Evolutionary conservation across 73 alveolate species (phyloP).

Genomic region (Paramecium primaurelia): DNA sequence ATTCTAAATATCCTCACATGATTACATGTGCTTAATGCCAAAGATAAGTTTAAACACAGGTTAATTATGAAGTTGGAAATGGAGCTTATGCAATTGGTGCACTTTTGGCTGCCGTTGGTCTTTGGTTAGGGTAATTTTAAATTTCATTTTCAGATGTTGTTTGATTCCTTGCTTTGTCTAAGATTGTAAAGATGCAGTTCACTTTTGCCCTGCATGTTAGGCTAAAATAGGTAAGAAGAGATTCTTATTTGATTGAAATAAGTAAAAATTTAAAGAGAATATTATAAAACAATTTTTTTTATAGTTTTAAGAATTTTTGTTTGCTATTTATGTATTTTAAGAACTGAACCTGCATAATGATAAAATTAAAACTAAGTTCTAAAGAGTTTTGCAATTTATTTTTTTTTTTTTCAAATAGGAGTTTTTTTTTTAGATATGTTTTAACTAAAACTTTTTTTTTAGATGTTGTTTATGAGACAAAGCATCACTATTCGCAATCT

Average conservation of each 20-base stretch:
- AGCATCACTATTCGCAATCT: too few relatives aligned
- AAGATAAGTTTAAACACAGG: not conserved
- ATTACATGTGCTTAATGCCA: constrained; percentile 14
- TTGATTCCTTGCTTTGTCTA: constrained; percentile 47
- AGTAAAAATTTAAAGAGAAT: not conserved
- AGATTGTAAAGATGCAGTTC: constrained; percentile 59
- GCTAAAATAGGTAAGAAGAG: constrained; percentile 48
- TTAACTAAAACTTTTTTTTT: not conserved
- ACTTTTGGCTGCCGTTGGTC: constrained; percentile 51
- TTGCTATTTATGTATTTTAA: not conserved
- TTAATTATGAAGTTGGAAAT: constrained; percentile 24
- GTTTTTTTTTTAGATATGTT: too few relatives aligned
- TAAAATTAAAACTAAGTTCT: too few relatives aligned
- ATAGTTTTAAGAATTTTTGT: not conserved
- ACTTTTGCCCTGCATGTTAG: constrained; percentile 38
- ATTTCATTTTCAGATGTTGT: constrained; percentile 36
- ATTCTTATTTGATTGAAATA: constrained; percentile 55
- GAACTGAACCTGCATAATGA: too few relatives aligned
- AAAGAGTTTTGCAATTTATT: not conserved
- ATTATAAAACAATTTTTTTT: not conserved
- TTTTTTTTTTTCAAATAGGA: too few relatives aligned
- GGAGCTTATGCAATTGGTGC: constrained; percentile 56
- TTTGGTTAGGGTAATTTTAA: constrained; percentile 51
- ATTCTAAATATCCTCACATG: constrained; percentile 46
- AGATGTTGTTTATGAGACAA: too few relatives aligned